These are phyloP conservation scores for Leccinum fuscescens DNA, from an alignment of 1,284 basidiomycete genomes.

Conservation along the genomic window DNA sequence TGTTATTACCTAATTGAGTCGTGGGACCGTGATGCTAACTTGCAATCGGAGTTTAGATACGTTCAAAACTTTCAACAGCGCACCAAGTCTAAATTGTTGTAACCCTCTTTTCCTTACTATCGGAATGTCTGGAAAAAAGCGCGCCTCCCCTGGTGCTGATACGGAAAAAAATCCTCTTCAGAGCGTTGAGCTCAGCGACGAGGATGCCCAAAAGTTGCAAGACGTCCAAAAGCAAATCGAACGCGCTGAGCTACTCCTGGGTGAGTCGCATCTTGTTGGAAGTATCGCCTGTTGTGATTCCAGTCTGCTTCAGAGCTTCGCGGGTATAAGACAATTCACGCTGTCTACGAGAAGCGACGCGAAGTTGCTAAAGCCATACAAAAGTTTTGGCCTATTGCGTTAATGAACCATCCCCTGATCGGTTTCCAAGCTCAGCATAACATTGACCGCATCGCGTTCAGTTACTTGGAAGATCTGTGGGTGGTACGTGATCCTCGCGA, in stretches of 20 bases:
- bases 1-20: slow-evolving; percentile 11
- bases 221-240: slow-evolving; percentile 62
- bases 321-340: slow-evolving; percentile 52
- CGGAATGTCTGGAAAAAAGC: slow-evolving; percentile 58
- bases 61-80: slow-evolving; percentile 21
- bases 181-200: slow-evolving; percentile 64
- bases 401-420: slow-evolving; percentile 66
- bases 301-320: slow-evolving; percentile 52
- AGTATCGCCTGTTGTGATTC: slow-evolving; percentile 4
- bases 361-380: slow-evolving; percentile 59
- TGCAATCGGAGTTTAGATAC: slow-evolving; percentile 32
- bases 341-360: slow-evolving; percentile 69
- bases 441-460: slow-evolving; percentile 70
- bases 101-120: slow-evolving; percentile 5
- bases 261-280: slow-evolving; percentile 42
- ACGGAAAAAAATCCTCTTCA: slow-evolving; percentile 64
- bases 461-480: slow-evolving; percentile 80
- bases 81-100: slow-evolving; percentile 4
- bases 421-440: slow-evolving; percentile 63
- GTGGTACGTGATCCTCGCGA: slow-evolving; percentile 64
- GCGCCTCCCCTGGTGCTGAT: slow-evolving; percentile 70
- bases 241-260: slow-evolving; percentile 66
- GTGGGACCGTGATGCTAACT: slow-evolving; percentile 7
- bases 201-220: slow-evolving; percentile 64
- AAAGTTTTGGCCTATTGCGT: slow-evolving; percentile 77